Evolutionary conservation across 495 filamentous ascomycete genomes (phyloP).

Genomic region (Monascus purpureus): DNA sequence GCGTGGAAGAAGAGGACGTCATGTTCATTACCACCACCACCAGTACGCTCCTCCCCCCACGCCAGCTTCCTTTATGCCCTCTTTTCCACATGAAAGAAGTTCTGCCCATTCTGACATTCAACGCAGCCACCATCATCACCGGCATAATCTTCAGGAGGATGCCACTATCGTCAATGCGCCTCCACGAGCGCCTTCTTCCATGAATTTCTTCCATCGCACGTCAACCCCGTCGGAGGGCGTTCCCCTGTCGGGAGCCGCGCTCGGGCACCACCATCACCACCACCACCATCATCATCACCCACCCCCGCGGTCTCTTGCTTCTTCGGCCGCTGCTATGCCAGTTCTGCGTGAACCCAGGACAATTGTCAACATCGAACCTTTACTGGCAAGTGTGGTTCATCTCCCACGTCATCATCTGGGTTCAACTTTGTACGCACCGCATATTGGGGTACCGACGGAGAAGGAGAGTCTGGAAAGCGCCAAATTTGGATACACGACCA

Average conservation of each 20-base stretch:
- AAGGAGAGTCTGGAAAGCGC: slow-evolving; percentile 33
- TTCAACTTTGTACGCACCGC: slow-evolving; percentile 44
- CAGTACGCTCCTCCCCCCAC: too few relatives aligned
- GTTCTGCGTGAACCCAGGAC: slow-evolving; percentile 47
- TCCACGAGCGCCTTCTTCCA: slow-evolving; percentile 18
- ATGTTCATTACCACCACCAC: slow-evolving; percentile 43
- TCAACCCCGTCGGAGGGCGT: slow-evolving; percentile 24
- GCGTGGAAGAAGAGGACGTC: slow-evolving; percentile 39
- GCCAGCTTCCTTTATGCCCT: not conserved
- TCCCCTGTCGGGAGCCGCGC: slow-evolving; percentile 23
- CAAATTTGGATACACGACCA: slow-evolving; percentile 55
- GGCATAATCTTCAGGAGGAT: slow-evolving; percentile 56
- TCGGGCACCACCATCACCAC: slow-evolving; percentile 33
- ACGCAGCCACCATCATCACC: slow-evolving; percentile 61
- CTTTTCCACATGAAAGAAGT: not conserved
- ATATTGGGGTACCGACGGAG: slow-evolving; percentile 31
- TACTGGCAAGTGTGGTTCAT: slow-evolving; percentile 54
- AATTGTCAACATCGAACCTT: slow-evolving; percentile 47
- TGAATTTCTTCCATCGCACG: slow-evolving; percentile 21
- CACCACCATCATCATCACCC: slow-evolving; percentile 44
- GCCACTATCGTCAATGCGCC: slow-evolving; percentile 27
- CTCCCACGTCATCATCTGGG: slow-evolving; percentile 72
- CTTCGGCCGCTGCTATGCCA: slow-evolving; percentile 19
- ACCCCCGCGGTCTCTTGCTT: slow-evolving; percentile 18
- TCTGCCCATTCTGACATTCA: slow-evolving; percentile 10